Conservation (phyloP, 495 filamentous ascomycete species). For the Corynascus novoguineensis region DNA sequence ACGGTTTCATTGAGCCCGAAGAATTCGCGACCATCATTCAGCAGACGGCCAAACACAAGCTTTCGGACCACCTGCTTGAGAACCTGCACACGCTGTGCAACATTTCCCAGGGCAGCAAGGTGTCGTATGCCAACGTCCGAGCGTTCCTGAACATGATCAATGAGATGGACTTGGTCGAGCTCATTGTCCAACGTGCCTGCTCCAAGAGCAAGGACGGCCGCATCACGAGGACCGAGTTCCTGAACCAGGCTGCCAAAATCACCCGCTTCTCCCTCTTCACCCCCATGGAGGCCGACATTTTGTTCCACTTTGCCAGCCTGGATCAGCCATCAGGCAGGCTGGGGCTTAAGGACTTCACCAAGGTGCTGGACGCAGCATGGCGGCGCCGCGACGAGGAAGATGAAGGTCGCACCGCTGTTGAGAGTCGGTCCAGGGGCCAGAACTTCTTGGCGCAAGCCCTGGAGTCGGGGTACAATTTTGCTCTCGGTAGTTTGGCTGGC, state of each 20-base stretch:
- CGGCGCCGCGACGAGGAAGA: slow-evolving; percentile 51
- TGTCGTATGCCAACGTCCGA: slow-evolving; percentile 93
- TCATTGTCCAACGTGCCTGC: slow-evolving; percentile 81
- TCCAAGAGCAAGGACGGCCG: slow-evolving; percentile 80
- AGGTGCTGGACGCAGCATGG: slow-evolving; percentile 93
- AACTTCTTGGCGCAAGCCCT: slow-evolving; percentile 55
- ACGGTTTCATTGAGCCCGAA: slow-evolving; percentile 94
- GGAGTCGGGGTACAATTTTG: slow-evolving; percentile 85
- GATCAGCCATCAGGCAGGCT: slow-evolving; percentile 82
- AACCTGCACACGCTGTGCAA: slow-evolving; percentile 93
- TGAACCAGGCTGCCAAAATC: slow-evolving; percentile 85
- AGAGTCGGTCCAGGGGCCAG: slow-evolving; percentile 35
- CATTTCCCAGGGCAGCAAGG: slow-evolving; percentile 84
- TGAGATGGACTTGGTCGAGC: slow-evolving; percentile 95
- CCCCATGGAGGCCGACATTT: slow-evolving; percentile 97
- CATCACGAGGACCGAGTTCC: slow-evolving; percentile 88
- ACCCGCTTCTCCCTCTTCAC: slow-evolving; percentile 93
- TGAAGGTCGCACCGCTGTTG: slow-evolving; percentile 39
- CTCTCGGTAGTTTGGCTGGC: slow-evolving; percentile 80
- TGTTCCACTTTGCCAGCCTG: slow-evolving; percentile 95
- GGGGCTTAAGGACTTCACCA: slow-evolving; percentile 79
- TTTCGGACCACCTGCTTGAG: slow-evolving; percentile 92
- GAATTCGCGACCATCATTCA: slow-evolving; percentile 95
- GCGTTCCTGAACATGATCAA: slow-evolving; percentile 95
- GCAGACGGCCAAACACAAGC: slow-evolving; percentile 90